A percentile compares a stretch with the other conserved stretches of the same genome.
These are phyloP conservation scores for Kluyveromyces starmeri DNA, from an alignment of 805 yeast genomes.

Conservation along the genomic window DNA sequence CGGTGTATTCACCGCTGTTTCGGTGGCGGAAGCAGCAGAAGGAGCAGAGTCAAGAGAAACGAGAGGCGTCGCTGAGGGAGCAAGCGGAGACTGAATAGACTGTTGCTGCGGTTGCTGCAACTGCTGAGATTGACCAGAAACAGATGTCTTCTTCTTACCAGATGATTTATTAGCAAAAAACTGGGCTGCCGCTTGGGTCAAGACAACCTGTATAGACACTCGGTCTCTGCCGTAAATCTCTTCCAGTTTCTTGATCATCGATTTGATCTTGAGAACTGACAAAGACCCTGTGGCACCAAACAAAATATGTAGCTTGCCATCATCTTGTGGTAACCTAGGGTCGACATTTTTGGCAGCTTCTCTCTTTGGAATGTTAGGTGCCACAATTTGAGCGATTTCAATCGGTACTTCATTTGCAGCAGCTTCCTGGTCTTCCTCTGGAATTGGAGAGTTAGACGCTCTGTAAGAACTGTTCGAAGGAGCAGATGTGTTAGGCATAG, in stretches of 20 bases:
- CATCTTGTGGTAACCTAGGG: conserved; percentile 65
- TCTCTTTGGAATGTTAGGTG: conserved; percentile 28
- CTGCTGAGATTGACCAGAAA: neutral
- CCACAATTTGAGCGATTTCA: conserved; percentile 7
- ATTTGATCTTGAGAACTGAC: conserved; percentile 71
- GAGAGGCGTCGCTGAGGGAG: neutral
- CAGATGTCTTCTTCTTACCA: neutral
- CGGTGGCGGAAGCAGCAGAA: conserved; percentile 17
- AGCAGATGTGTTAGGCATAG: conserved; percentile 11
- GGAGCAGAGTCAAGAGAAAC: neutral
- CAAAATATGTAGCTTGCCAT: conserved; percentile 77
- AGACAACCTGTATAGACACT: conserved; percentile 75
- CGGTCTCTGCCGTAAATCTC: conserved; percentile 68
- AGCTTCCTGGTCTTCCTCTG: neutral
- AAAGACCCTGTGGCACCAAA: conserved; percentile 86
- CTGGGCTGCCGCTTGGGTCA: conserved; percentile 80
- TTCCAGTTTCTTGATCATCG: conserved; percentile 71
- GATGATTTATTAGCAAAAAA: conserved; percentile 33
- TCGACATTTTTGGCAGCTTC: conserved; percentile 44
- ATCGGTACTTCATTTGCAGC: neutral
- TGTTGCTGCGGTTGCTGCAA: neutral
- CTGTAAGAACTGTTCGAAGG: neutral
- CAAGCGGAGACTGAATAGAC: too few relatives aligned
- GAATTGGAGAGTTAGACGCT: conserved; percentile 2
- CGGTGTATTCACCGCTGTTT: neutral